These are phyloP conservation scores for Saksenaea vasiformis DNA, from an alignment of 371 early-diverging fungal species.

Conservation along the genomic window DNA sequence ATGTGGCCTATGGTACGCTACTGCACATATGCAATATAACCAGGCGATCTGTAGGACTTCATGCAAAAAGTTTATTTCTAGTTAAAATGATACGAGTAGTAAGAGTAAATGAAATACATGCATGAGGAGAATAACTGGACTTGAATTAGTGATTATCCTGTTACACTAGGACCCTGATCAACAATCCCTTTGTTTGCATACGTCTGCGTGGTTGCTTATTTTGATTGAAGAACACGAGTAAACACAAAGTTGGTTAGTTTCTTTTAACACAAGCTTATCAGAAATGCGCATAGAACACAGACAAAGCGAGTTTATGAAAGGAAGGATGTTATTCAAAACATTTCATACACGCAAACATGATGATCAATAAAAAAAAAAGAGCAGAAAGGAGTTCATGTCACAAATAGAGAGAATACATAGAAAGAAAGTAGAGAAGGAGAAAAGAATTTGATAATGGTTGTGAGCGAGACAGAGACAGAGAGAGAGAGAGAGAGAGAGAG, in stretches of 20 bases:
- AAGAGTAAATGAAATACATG: background rate
- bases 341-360: conserved; percentile 5
- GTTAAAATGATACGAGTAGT: background rate
- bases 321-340: conserved; percentile 2
- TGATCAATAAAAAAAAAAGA: conserved; percentile 4
- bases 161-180: conserved; percentile 2
- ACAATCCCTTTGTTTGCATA: conserved; percentile 2
- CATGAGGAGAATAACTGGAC: background rate
- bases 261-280: background rate
- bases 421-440: background rate
- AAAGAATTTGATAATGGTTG: conserved; percentile 5
- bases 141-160: background rate
- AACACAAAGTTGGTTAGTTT: background rate
- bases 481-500: background rate
- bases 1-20: no score
- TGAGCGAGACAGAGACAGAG: background rate
- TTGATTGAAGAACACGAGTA: background rate
- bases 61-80: background rate
- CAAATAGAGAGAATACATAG: conserved; percentile 3
- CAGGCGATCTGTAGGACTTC: no score
- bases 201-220: background rate
- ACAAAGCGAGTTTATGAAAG: background rate
- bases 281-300: background rate
- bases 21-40: no score
- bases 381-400: conserved; percentile 7